Conservation (phyloP, 2,329 filamentous ascomycete species). For the Parafenestella ontariensis region DNA sequence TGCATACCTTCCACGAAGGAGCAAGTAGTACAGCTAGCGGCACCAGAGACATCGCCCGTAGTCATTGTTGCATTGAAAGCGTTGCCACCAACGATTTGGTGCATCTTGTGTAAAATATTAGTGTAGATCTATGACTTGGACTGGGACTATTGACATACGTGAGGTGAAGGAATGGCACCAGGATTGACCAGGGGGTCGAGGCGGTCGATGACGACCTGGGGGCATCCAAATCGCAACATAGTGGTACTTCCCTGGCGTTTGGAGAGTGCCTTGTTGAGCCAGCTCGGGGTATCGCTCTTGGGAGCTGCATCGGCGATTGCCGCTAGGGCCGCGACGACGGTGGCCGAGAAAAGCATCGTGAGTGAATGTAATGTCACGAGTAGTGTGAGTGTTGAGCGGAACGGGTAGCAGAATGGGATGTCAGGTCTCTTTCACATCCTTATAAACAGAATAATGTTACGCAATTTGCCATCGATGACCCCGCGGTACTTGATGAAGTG, state of each 20-base stretch:
- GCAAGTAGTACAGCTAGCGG: slow-evolving; percentile 29
- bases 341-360: slow-evolving; percentile 1
- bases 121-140: too few relatives aligned
- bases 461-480: too few relatives aligned
- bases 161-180: slow-evolving; percentile 26
- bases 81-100: slow-evolving; percentile 39
- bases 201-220: slow-evolving; percentile 33
- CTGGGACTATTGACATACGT: slow-evolving; percentile 2
- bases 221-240: slow-evolving; percentile 26
- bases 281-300: not conserved
- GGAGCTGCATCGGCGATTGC: slow-evolving; percentile 1
- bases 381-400: not conserved
- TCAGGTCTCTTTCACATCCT: too few relatives aligned
- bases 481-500: too few relatives aligned
- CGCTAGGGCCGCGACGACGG: not conserved
- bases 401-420: too few relatives aligned
- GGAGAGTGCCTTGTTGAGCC: not conserved
- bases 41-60: slow-evolving; percentile 23
- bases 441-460: too few relatives aligned
- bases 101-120: slow-evolving; percentile 8
- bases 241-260: slow-evolving; percentile 4
- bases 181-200: slow-evolving; percentile 42
- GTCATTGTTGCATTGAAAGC: slow-evolving; percentile 33
- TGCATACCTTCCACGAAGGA: slow-evolving; percentile 13
- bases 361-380: not conserved